Evolutionary conservation across 768 basidiomycete genomes (phyloP).

Genomic region (Suillus cothurnatus): DNA sequence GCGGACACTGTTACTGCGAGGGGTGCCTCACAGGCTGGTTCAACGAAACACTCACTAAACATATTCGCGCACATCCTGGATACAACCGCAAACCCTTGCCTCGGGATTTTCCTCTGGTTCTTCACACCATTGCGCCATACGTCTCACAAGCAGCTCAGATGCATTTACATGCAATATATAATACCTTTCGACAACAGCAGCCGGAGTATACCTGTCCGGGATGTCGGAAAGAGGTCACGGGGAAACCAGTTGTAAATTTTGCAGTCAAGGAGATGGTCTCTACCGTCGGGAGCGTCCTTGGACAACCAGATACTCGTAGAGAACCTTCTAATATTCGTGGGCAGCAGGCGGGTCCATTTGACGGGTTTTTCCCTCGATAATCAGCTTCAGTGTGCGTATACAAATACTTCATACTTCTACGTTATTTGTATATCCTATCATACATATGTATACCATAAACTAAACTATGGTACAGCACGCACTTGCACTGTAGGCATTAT

Average conservation of each 20-base stretch:
- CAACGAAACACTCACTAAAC: conserved; percentile 48
- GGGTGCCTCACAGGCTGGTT: conserved; percentile 61
- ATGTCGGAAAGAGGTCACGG: conserved; percentile 54
- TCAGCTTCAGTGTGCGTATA: background rate
- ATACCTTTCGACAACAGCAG: conserved; percentile 29
- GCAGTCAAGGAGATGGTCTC: conserved; percentile 59
- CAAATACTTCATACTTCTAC: background rate
- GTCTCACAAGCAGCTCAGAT: conserved; percentile 15
- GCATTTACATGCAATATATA: conserved; percentile 22
- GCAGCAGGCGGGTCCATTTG: conserved; percentile 40
- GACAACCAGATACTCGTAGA: conserved; percentile 45
- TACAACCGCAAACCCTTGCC: conserved; percentile 34
- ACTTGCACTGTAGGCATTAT: conserved; percentile 8
- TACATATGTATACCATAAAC: conserved; percentile 1
- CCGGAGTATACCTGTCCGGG: conserved; percentile 70
- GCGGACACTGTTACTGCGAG: conserved; percentile 73
- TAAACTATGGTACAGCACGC: conserved; percentile 6
- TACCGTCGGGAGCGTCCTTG: conserved; percentile 48
- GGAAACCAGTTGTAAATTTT: conserved; percentile 61
- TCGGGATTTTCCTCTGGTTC: conserved; percentile 19
- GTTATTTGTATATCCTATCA: conserved; percentile 9
- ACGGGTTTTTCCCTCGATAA: conserved; percentile 43
- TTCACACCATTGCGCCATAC: conserved; percentile 16
- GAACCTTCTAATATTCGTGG: background rate
- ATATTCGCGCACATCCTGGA: conserved; percentile 48